phyloP scores from a whole-genome alignment of 768 basidiomycete genomes.

The Punctularia strigosozonata region DNA sequence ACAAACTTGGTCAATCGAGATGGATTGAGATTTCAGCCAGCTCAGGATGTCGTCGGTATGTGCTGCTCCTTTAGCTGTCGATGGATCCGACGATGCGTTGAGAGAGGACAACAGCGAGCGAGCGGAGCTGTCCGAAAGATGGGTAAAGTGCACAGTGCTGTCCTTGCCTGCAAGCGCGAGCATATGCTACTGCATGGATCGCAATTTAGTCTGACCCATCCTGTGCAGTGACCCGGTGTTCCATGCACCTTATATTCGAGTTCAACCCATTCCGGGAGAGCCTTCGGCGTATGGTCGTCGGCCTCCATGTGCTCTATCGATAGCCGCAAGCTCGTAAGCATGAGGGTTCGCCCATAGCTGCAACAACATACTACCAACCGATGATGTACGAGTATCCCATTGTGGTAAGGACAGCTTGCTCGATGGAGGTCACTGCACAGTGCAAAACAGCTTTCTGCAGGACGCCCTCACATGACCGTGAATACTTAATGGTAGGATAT shows the following conservation, averaged over 20 bases:
- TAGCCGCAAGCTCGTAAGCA: no score
- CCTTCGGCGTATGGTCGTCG: slow-evolving; percentile 62
- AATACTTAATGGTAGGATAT: no score
- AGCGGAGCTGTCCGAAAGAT: slow-evolving; percentile 66
- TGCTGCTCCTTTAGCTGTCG: slow-evolving; percentile 17
- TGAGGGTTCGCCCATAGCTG: no score
- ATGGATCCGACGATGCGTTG: slow-evolving; percentile 10
- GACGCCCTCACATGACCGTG: no score
- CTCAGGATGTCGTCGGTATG: slow-evolving; percentile 44
- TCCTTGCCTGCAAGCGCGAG: slow-evolving; percentile 55
- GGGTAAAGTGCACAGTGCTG: slow-evolving; percentile 70
- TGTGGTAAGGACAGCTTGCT: no score
- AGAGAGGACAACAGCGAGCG: slow-evolving; percentile 32
- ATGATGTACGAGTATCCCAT: no score
- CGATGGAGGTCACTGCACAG: no score
- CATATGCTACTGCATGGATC: slow-evolving; percentile 83
- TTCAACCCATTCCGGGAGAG: slow-evolving; percentile 83
- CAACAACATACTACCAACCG: no score
- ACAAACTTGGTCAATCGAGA: slow-evolving; percentile 58
- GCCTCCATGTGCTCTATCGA: slow-evolving; percentile 90
- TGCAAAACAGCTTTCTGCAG: no score
- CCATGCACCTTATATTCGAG: slow-evolving; percentile 86
- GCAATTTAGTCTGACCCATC: no score
- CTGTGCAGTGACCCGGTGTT: no score
- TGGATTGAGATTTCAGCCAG: slow-evolving; percentile 34